phyloP scores from a whole-genome alignment of 495 filamentous ascomycete species.

The Neurospora sp. region DNA sequence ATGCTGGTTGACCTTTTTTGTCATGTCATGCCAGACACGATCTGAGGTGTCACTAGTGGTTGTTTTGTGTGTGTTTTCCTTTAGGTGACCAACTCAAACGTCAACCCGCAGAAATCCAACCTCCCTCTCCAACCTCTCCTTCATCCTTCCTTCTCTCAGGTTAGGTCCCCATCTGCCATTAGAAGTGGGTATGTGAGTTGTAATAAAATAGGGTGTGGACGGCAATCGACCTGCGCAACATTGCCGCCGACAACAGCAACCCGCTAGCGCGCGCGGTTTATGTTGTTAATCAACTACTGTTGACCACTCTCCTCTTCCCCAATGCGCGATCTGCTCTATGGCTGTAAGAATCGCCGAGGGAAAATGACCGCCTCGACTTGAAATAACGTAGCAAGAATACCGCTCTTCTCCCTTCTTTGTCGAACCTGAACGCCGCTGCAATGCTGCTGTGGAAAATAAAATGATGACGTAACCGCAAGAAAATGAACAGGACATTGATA shows the following conservation, averaged over 20 bases:
- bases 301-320: neutral
- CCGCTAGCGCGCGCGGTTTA: neutral
- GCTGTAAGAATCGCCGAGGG: neutral
- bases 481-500: slow-evolving; percentile 26
- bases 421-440: slow-evolving; percentile 42
- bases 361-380: neutral
- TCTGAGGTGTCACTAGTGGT: neutral
- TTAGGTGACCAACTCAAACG: neutral
- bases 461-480: neutral
- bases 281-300: neutral
- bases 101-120: neutral
- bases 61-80: neutral
- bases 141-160: neutral
- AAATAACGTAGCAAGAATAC: neutral
- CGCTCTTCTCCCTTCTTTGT: slow-evolving; percentile 19
- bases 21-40: neutral
- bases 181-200: neutral
- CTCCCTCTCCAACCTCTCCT: neutral
- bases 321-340: neutral
- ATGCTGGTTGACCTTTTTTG: neutral
- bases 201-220: neutral
- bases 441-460: slow-evolving; percentile 30
- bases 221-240: neutral
- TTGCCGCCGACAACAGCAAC: neutral
- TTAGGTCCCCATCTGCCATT: neutral